Percentiles rank a stretch among this genome's conserved stretches.
phyloP scores from a whole-genome alignment of 768 basidiomycete species.

The Podaxis pistillaris region DNA sequence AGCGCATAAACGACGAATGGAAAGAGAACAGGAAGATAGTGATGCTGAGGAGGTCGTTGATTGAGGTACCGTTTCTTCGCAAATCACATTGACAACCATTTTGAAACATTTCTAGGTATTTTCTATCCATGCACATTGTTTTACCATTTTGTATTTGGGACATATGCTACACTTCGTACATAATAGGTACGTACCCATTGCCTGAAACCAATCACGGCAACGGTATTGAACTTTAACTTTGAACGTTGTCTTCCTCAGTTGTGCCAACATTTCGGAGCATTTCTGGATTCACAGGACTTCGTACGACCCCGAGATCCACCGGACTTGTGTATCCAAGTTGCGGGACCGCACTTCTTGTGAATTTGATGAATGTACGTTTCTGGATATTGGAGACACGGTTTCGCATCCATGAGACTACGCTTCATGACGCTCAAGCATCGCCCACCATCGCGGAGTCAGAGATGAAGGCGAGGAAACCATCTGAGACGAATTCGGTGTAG shows the following conservation, averaged over 20 bases:
- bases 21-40: slow-evolving; percentile 45
- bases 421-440: background rate
- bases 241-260: background rate
- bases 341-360: slow-evolving; percentile 1
- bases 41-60: slow-evolving; percentile 64
- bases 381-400: background rate
- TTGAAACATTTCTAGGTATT: background rate
- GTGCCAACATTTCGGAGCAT: background rate
- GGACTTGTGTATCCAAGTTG: background rate
- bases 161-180: background rate
- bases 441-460: background rate
- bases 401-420: background rate
- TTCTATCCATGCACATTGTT: background rate
- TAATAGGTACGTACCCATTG: background rate
- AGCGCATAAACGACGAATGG: slow-evolving; percentile 51
- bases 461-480: background rate
- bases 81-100: background rate
- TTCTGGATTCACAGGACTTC: background rate
- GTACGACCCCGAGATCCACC: background rate
- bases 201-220: background rate
- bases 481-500: background rate
- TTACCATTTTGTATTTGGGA: background rate
- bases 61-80: slow-evolving; percentile 21
- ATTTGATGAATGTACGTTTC: background rate
- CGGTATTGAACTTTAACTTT: background rate